A percentile compares a stretch with the other conserved stretches of the same genome.
phyloP scores from a whole-genome alignment of 2,329 filamentous ascomycete species.

The Decorospora gaudefroyi region DNA sequence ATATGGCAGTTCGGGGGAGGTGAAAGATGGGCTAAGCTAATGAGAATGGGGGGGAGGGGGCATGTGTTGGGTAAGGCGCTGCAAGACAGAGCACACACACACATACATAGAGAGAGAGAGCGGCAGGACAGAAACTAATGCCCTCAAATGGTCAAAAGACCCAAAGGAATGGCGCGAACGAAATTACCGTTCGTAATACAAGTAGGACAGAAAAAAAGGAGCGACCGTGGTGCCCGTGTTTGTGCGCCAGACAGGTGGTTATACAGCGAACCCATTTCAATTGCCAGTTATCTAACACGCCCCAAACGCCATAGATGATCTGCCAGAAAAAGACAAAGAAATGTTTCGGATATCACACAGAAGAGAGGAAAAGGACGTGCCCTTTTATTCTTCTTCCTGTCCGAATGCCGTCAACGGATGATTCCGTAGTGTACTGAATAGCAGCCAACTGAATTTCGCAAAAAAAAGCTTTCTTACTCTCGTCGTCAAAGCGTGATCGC shows the following conservation, averaged over 20 bases:
- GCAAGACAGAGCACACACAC: no score
- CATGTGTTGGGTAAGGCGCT: no score
- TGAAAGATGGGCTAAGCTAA: no score
- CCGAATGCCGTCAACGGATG: constrained; percentile 14
- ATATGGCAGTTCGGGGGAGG: no score
- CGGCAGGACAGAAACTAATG: constrained; percentile 18
- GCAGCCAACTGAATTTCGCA: constrained; percentile 32
- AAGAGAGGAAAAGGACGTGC: constrained; percentile 3
- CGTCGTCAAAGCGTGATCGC: constrained; percentile 40
- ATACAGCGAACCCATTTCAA: constrained; percentile 22
- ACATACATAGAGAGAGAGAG: no score
- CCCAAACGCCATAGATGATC: constrained; percentile 11
- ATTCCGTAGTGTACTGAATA: constrained; percentile 19
- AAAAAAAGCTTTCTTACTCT: constrained; percentile 37
- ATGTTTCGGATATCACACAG: constrained; percentile 14
- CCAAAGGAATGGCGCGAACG: constrained; percentile 23
- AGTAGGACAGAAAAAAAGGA: constrained; percentile 14
- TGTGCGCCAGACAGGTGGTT: constrained; percentile 14
- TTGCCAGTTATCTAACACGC: constrained; percentile 26
- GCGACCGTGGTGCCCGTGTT: constrained; percentile 17
- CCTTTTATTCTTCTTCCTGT: constrained; percentile 10
- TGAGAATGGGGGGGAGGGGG: no score
- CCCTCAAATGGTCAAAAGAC: not conserved
- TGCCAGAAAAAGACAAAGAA: constrained; percentile 5
- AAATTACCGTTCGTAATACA: constrained; percentile 25